Conservation (phyloP, 2,329 filamentous ascomycete species). For the Fusarium albidum region DNA sequence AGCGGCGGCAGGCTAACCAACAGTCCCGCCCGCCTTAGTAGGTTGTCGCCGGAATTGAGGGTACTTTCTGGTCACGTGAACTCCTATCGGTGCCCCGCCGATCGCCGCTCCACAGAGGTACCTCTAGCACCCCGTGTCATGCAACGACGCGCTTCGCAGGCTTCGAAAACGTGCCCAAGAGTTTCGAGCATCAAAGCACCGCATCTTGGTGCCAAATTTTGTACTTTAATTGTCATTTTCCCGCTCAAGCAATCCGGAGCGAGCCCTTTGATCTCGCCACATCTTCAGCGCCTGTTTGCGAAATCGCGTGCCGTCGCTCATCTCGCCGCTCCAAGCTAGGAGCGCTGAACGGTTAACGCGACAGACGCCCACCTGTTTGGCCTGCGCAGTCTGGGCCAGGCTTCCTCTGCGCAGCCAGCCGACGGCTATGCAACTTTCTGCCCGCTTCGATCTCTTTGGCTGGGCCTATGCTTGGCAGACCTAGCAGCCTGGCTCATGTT, state of each 20-base stretch:
- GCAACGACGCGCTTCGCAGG: constrained; percentile 2
- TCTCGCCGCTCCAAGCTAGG: background rate
- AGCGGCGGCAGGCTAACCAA: no score
- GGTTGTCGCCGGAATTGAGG: background rate
- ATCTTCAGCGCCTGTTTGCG: background rate
- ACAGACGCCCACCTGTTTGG: background rate
- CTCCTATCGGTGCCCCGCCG: background rate
- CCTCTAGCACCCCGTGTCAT: constrained; percentile 2
- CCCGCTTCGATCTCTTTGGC: constrained; percentile 7
- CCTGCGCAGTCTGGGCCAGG: background rate
- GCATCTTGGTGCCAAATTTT: background rate
- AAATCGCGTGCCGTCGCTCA: background rate
- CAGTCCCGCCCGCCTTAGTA: background rate
- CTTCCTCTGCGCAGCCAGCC: constrained; percentile 8
- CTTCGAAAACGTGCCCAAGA: background rate
- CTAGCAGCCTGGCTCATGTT: constrained; percentile 20
- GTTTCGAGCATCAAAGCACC: background rate
- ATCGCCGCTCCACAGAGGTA: constrained; percentile 6
- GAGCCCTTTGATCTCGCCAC: background rate
- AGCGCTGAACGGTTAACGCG: no score
- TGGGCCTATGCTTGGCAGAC: constrained; percentile 26
- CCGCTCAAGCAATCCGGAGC: no score
- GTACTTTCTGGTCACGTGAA: constrained; percentile 8
- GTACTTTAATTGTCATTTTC: background rate
- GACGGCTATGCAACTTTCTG: constrained; percentile 31